Evolutionary conservation across 2,329 filamentous ascomycete genomes (phyloP).

Genomic region (Chaetothyriales sp.): DNA sequence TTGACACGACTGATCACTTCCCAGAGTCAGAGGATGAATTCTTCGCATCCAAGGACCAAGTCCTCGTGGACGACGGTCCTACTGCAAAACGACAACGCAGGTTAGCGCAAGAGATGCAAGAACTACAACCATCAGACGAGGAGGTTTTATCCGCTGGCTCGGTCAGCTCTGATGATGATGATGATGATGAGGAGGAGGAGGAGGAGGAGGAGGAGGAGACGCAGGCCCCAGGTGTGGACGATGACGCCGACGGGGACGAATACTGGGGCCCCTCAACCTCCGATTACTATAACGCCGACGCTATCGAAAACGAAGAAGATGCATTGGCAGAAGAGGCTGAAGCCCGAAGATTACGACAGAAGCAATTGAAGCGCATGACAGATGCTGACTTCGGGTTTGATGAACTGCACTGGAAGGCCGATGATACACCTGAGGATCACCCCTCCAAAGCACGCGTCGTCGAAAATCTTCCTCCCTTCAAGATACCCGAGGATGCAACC

Average conservation of each 20-base stretch:
- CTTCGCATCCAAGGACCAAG: slow-evolving; percentile 69
- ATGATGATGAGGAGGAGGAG: slow-evolving; percentile 38
- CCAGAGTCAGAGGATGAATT: slow-evolving; percentile 92
- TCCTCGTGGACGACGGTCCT: slow-evolving; percentile 69
- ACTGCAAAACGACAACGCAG: slow-evolving; percentile 62
- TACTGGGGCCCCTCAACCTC: slow-evolving; percentile 80
- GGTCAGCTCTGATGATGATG: slow-evolving; percentile 27
- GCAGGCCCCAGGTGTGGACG: slow-evolving; percentile 42
- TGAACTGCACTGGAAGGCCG: slow-evolving; percentile 59
- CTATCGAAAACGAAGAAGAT: slow-evolving; percentile 52
- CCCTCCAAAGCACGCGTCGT: slow-evolving; percentile 35
- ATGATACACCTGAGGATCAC: slow-evolving; percentile 28
- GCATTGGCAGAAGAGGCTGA: slow-evolving; percentile 87
- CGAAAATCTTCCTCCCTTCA: slow-evolving; percentile 70
- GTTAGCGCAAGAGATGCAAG: slow-evolving; percentile 44
- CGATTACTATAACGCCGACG: slow-evolving; percentile 86
- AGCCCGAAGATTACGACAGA: slow-evolving; percentile 73
- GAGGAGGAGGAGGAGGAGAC: slow-evolving; percentile 21
- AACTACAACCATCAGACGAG: slow-evolving; percentile 46
- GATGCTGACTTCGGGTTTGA: slow-evolving; percentile 91
- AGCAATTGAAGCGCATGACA: slow-evolving; percentile 75
- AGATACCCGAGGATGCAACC: slow-evolving; percentile 66
- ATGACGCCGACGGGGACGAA: no score
- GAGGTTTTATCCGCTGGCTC: slow-evolving; percentile 41
- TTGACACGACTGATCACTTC: slow-evolving; percentile 51